Evolutionary conservation across 352 stramenopile species (phyloP), one percentile per base, ranked within the genome.

Genomic region (Pythium periplocum): DNA sequence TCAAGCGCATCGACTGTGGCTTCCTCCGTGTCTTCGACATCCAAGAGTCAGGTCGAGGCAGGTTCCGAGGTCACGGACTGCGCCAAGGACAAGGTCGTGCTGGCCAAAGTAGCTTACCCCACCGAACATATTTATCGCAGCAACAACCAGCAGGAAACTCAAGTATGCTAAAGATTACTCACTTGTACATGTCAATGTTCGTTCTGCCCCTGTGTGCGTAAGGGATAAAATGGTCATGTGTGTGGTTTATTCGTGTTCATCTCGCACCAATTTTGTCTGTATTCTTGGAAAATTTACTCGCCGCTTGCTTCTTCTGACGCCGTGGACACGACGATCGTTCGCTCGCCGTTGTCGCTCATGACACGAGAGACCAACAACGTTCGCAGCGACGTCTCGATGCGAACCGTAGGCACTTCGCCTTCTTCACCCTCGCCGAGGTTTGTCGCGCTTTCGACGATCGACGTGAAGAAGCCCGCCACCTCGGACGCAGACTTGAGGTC

Each of bases 391-490:
- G 45, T 66, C 42, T 63, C 60, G n/a, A 68, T 45, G 9, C 61
- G 55, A 49, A 59, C 54, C 35, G 42, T 76, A 59, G 36, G 73
- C 54, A 59, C 45, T 32, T 71, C 61, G 2, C 65, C 62, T n/a
- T 48, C 36, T 12, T 56, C 49, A 8, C 63, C 63, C 32, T 71
- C 69, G 8, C 62, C 66, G 45, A 83, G 67, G 38, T 66, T 60
- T 6, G 69, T 66, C 51, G 81, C 81, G 48, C 79, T 83, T 54
- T 88, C 70, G 2, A 66, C 73, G 58, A 92, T 86, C 42, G 71
- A 77, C 38, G 78, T 74, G 59, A 90, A 92, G 68, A 92, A 92
- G n/a, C 81, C 78, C 10, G 61, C 37, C 50, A 62, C 84, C 40
- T 76, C 57, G n/a, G 47, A 51, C 17, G 70, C 61, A 34, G 73